Conservation (phyloP, 1,139 yeast genomes). For the Zygoascus hellenicus region DNA sequence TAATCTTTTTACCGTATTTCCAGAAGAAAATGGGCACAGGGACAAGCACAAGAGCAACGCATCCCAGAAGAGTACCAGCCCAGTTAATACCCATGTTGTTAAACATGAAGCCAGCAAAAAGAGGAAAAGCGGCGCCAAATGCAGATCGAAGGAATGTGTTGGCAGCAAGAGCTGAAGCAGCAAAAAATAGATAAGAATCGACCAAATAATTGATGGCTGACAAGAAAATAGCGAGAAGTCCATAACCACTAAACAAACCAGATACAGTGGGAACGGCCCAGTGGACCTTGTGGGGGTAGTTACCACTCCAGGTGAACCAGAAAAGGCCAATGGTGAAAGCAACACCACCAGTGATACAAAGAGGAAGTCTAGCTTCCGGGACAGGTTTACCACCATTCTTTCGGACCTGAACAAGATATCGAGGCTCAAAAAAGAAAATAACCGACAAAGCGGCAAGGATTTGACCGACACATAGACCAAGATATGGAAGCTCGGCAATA, state of each 20-base stretch:
- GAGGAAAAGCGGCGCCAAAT: constrained; percentile 72
- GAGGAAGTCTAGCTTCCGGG: constrained; percentile 75
- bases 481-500: constrained; percentile 48
- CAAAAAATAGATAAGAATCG: constrained; percentile 70
- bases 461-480: constrained; percentile 48
- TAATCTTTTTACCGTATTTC: constrained; percentile 53
- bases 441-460: constrained; percentile 35
- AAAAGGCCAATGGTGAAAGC: constrained; percentile 70
- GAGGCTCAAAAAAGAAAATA: constrained; percentile 32
- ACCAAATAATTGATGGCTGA: constrained; percentile 75
- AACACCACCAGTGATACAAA: constrained; percentile 65
- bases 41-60: constrained; percentile 53
- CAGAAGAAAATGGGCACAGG: constrained; percentile 76
- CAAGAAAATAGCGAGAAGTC: constrained; percentile 67
- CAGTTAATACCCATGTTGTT: constrained; percentile 66
- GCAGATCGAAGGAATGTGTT: constrained; percentile 78
- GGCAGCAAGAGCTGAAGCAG: constrained; percentile 88
- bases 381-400: constrained; percentile 53
- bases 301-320: constrained; percentile 86
- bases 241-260: constrained; percentile 66
- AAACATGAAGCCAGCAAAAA: constrained; percentile 75
- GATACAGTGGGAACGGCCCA: constrained; percentile 85
- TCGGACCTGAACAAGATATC: constrained; percentile 38
- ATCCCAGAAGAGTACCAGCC: constrained; percentile 77
- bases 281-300: constrained; percentile 58